phyloP scores from a whole-genome alignment of 2,329 filamentous ascomycete species.

The Penicillium italicum region DNA sequence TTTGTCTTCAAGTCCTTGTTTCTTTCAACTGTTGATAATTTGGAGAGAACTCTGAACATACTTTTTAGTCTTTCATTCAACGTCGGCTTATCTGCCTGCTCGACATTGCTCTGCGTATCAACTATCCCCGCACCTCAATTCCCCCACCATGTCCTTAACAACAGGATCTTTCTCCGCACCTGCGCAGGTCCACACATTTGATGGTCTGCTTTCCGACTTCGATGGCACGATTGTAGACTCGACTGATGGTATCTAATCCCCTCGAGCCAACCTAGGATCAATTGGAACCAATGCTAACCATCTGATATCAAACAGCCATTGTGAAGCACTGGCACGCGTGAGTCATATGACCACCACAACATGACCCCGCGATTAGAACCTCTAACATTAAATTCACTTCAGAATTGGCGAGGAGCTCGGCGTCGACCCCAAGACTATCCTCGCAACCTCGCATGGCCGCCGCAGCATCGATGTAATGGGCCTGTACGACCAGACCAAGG shows the following conservation, averaged over 20 bases:
- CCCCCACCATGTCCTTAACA: constrained; percentile 31
- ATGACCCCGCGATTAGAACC: not conserved
- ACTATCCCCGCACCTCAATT: constrained; percentile 11
- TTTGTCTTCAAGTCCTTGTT: not conserved
- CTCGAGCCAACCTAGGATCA: constrained; percentile 24
- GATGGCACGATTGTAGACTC: constrained; percentile 49
- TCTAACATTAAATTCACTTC: not conserved
- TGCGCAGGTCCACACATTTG: constrained; percentile 38
- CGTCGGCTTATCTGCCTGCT: not conserved
- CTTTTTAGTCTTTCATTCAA: not conserved
- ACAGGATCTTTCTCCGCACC: constrained; percentile 41
- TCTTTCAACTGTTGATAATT: constrained; percentile 4
- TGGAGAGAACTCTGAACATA: not conserved
- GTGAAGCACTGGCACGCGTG: constrained; percentile 62
- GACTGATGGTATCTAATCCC: constrained; percentile 38
- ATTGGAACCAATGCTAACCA: constrained; percentile 51
- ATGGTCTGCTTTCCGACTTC: constrained; percentile 48
- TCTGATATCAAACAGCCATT: constrained; percentile 52
- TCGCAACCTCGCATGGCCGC: constrained; percentile 86
- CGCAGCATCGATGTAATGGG: constrained; percentile 81
- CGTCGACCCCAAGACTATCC: constrained; percentile 76
- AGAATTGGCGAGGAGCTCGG: constrained; percentile 70
- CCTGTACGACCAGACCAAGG: constrained; percentile 75
- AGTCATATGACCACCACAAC: constrained; percentile 23
- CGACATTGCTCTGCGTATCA: not conserved